Base-by-base conservation (phyloP, 805 yeast species). In the Suhomyces vadensis region DNA sequence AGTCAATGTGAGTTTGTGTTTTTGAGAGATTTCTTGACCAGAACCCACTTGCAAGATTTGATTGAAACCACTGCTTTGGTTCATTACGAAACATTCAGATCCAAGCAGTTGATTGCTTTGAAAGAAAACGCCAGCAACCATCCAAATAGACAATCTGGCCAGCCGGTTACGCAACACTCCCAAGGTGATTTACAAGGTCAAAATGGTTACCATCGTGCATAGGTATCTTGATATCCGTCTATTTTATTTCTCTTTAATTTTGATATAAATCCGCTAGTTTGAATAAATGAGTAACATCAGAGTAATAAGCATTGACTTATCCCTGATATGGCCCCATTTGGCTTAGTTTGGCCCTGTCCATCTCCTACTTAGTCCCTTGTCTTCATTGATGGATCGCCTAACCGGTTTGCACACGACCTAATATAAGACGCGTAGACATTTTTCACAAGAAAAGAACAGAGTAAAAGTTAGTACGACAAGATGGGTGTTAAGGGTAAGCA, bases 1-100 rank as follows among this genome's bases (percentile, higher is more conserved):
- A 80, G 85, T 43, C 98, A 94, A 69, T 90, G 97, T 69, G 99
- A 94, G 71, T 94, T 94, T 74, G 88, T 89, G 29, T 90, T 88
- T 57, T 81, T 94, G 61, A 82, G 97, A 70, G 96, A 89, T 65
- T 94, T 94, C 66, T 79, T 94, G 60, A 89, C 96, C 37, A 83
- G 97, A 72, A 89, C 98, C 6, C 97, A 94, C 65, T 75, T 94
- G 59, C 97, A 90, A 66, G 98, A 92, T 64, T 81, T 94, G 64
- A 91, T 94, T 57, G 99, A 94, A 67, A 82, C 96, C 9, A 94
- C 99, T 3, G 74, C 95, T 1, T 74, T 81, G 53, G 77, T 82
- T 43, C 98, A 94, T 66, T 94, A 94, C 67, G 99, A 94, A 73
- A 76, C 82, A 43, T 94, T 91, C 73, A 84, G 99, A 71, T 77